Percentiles rank a stretch among this genome's conserved stretches.
Conservation (phyloP, 2,329 filamentous ascomycete species). For the Aureobasidium melanogenum region DNA sequence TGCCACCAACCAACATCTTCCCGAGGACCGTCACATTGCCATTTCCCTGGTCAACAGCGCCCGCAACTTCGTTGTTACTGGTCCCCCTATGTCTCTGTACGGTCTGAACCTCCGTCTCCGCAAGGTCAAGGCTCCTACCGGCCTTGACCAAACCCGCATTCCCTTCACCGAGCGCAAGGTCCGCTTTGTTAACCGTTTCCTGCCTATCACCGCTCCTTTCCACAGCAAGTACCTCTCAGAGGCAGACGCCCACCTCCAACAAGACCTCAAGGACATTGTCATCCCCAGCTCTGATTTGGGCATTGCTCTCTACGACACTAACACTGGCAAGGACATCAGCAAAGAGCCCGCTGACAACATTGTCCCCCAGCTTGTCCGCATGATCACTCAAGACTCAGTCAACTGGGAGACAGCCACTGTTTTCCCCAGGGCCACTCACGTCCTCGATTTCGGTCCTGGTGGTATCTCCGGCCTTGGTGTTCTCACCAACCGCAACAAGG, state of each 20-base stretch:
- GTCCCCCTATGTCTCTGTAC: conserved; percentile 89
- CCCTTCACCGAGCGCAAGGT: conserved; percentile 94
- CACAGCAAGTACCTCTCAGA: conserved; percentile 88
- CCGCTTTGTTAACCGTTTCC: conserved; percentile 91
- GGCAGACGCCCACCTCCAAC: conserved; percentile 72
- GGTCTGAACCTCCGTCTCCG: conserved; percentile 90
- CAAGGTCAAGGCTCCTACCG: conserved; percentile 96
- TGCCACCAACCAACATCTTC: conserved; percentile 92
- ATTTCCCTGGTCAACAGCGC: conserved; percentile 96
- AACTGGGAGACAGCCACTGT: conserved; percentile 94
- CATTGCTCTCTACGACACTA: conserved; percentile 84
- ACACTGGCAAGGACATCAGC: conserved; percentile 77
- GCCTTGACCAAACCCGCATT: conserved; percentile 87
- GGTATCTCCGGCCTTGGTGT: conserved; percentile 94
- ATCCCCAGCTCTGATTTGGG: conserved; percentile 66
- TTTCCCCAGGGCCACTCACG: conserved; percentile 84
- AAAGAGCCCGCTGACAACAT: conserved; percentile 62
- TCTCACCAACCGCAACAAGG: conserved; percentile 97
- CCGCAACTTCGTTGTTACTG: conserved; percentile 92
- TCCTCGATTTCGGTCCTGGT: conserved; percentile 92
- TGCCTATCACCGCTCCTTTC: conserved; percentile 96
- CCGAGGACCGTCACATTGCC: conserved; percentile 82
- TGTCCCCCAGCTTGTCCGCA: conserved; percentile 74
- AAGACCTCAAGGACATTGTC: conserved; percentile 74
- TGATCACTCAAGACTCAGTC: conserved; percentile 90